phyloP scores from a whole-genome alignment of 1,139 yeast genomes.

The Candida sanyaensis region DNA sequence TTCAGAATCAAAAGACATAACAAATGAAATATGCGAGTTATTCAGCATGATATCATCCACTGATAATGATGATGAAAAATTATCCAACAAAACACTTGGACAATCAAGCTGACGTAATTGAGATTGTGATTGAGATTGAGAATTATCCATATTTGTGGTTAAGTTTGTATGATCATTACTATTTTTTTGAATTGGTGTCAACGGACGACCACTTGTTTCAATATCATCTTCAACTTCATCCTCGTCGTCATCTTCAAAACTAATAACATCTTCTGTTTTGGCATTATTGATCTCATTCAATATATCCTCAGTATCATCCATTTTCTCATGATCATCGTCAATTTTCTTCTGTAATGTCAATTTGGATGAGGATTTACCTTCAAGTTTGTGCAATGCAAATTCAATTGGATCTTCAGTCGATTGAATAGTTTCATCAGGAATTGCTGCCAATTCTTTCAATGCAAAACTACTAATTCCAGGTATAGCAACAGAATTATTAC shows the following conservation, averaged over 20 bases:
- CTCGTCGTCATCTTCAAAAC: conserved; percentile 18
- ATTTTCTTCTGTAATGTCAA: conserved; percentile 10
- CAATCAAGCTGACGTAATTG: conserved; percentile 17
- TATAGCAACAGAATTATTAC: conserved; percentile 44
- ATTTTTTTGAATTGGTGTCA: conserved; percentile 24
- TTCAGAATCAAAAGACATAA: conserved; percentile 67
- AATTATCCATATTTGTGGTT: conserved; percentile 4
- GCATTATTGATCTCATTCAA: conserved; percentile 45
- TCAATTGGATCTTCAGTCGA: conserved; percentile 65
- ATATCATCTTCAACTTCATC: conserved; percentile 20
- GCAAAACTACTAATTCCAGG: conserved; percentile 67
- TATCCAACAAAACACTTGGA: conserved; percentile 40
- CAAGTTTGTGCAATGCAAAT: conserved; percentile 73
- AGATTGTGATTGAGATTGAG: conserved; percentile 2
- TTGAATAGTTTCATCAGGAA: conserved; percentile 73
- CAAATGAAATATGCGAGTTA: conserved; percentile 71
- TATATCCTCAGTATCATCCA: conserved; percentile 36
- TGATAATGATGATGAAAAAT: conserved; percentile 34
- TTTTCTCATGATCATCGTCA: conserved; percentile 15
- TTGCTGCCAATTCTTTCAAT: conserved; percentile 71
- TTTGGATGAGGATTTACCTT: conserved; percentile 53
- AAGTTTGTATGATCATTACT: background rate
- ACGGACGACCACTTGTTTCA: conserved; percentile 22
- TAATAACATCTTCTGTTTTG: conserved; percentile 40
- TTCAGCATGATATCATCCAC: conserved; percentile 39